Conservation (phyloP, 768 basidiomycete genomes). For the Pleurotus sapidus region DNA sequence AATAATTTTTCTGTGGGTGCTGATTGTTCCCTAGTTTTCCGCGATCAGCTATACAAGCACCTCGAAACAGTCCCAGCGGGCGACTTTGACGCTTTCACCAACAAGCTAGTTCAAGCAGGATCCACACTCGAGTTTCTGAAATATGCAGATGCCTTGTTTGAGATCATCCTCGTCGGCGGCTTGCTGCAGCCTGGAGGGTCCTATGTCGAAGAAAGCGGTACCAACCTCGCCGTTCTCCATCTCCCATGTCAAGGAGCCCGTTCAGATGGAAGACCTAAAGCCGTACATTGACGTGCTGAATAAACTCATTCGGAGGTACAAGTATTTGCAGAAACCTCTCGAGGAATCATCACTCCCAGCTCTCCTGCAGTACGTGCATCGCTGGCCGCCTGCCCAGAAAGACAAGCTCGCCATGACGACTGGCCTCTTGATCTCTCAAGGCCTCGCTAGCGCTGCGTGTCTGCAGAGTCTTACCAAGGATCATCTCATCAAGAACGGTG, state of each 20-base stretch:
- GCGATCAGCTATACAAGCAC: slow-evolving; percentile 90
- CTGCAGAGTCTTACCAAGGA: slow-evolving; percentile 86
- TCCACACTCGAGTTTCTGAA: slow-evolving; percentile 93
- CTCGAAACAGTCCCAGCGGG: slow-evolving; percentile 76
- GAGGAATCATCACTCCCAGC: slow-evolving; percentile 81
- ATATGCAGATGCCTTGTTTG: slow-evolving; percentile 96
- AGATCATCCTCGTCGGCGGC: slow-evolving; percentile 92
- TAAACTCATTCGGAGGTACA: slow-evolving; percentile 97
- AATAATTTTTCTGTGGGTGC: slow-evolving; percentile 7
- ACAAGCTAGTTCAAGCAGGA: slow-evolving; percentile 89
- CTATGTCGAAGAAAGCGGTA: slow-evolving; percentile 84
- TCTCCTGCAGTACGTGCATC: slow-evolving; percentile 85
- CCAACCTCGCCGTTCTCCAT: slow-evolving; percentile 87
- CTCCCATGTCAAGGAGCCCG: slow-evolving; percentile 77
- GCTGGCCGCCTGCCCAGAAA: slow-evolving; percentile 74
- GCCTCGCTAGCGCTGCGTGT: slow-evolving; percentile 74
- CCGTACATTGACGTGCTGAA: slow-evolving; percentile 93
- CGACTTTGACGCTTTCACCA: slow-evolving; percentile 80
- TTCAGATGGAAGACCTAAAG: slow-evolving; percentile 83
- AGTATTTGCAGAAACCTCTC: slow-evolving; percentile 97
- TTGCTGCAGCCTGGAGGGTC: slow-evolving; percentile 95
- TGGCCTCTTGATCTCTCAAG: slow-evolving; percentile 82
- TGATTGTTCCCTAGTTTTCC: slow-evolving; percentile 59
- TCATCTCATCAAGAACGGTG: slow-evolving; percentile 94
- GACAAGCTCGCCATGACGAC: slow-evolving; percentile 82